Percentiles rank a stretch among this genome's conserved stretches.
Conservation (phyloP, 352 stramenopile species). For the Globisporangium middletonii region DNA sequence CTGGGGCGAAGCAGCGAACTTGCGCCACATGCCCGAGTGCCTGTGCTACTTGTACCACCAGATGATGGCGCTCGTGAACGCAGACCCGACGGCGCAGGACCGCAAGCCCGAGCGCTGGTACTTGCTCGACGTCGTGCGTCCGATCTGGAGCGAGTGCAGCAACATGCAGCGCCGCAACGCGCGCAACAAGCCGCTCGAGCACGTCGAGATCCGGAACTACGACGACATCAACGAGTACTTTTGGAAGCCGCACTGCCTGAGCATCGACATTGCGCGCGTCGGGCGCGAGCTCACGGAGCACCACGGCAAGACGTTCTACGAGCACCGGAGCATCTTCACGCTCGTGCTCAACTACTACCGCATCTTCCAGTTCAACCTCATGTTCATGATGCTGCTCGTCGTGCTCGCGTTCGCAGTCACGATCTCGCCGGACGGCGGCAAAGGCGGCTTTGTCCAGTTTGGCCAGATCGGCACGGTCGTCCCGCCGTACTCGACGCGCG, state of each 20-base stretch:
- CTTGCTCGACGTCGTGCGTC: slow-evolving; percentile 44
- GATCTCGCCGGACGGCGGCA: slow-evolving; percentile 53
- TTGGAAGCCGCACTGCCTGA: slow-evolving; percentile 64
- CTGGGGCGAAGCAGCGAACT: slow-evolving; percentile 95
- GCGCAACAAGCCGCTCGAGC: slow-evolving; percentile 52
- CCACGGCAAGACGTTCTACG: slow-evolving; percentile 77
- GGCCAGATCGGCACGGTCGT: slow-evolving; percentile 46
- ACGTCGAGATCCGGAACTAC: slow-evolving; percentile 77
- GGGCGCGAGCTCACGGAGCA: slow-evolving; percentile 43
- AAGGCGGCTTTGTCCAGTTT: slow-evolving; percentile 50
- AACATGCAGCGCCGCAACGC: slow-evolving; percentile 71
- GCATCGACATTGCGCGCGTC: slow-evolving; percentile 36
- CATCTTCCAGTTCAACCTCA: slow-evolving; percentile 81
- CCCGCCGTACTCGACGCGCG: slow-evolving; percentile 38
- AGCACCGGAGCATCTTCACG: slow-evolving; percentile 65
- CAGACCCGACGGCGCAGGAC: slow-evolving; percentile 34
- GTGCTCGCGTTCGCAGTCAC: slow-evolving; percentile 52
- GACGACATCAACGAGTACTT: slow-evolving; percentile 85
- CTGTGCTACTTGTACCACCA: slow-evolving; percentile 97
- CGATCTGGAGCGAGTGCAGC: slow-evolving; percentile 63
- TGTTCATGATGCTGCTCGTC: slow-evolving; percentile 53
- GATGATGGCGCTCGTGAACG: slow-evolving; percentile 48
- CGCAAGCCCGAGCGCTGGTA: slow-evolving; percentile 52
- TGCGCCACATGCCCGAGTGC: slow-evolving; percentile 96
- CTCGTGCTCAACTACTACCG: slow-evolving; percentile 76